These are phyloP conservation scores for Verbena officinalis DNA, from an alignment of 257 asterid species.

Conservation along the genomic window DNA sequence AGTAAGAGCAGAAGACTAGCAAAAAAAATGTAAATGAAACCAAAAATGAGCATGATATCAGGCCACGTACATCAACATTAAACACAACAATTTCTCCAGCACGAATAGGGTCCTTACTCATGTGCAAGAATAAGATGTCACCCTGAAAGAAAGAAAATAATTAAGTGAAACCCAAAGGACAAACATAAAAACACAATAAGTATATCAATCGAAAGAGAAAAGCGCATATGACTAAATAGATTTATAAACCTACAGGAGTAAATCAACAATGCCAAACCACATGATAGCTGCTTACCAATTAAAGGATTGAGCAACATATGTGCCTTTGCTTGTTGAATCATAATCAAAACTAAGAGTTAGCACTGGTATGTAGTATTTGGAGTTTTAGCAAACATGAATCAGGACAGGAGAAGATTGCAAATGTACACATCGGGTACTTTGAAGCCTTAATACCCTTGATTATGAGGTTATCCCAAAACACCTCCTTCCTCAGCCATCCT, in stretches of 20 bases:
- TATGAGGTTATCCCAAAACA: not conserved
- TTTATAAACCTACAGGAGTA: not conserved
- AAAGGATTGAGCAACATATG: not conserved
- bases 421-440: too few relatives aligned
- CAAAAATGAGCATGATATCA: not conserved
- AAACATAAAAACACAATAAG: not conserved
- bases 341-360: conserved; percentile 7
- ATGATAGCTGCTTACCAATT: conserved; percentile 16
- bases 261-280: conserved; percentile 17
- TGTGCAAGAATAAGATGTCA: conserved; percentile 94
- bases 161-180: conserved; percentile 12
- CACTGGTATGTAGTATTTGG: too few relatives aligned
- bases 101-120: conserved; percentile 96
- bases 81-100: conserved; percentile 99
- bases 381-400: too few relatives aligned
- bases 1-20: conserved; percentile 16
- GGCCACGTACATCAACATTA: conserved; percentile 79
- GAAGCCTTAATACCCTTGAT: conserved; percentile 1
- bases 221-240: not conserved
- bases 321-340: not conserved
- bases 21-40: conserved; percentile 5
- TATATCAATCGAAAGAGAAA: not conserved
- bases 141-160: conserved; percentile 67
- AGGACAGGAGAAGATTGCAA: too few relatives aligned
- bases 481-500: not conserved